phyloP scores from a whole-genome alignment of 306 rosid species.

The Lathyrus oleraceus region DNA sequence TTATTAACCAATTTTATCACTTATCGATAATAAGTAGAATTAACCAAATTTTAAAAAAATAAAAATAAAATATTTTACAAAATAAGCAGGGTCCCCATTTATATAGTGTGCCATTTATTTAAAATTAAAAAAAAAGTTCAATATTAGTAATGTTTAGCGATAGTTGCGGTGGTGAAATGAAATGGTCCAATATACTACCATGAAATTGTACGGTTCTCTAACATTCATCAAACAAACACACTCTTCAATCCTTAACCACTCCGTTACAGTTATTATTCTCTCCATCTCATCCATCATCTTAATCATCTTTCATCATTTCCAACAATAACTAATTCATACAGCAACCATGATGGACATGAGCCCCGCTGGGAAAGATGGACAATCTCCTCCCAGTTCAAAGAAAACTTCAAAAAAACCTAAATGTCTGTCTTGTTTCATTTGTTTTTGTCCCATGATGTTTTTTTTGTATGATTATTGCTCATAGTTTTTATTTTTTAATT shows the following conservation, averaged over 20 bases:
- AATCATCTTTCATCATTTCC: no score
- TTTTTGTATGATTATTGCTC: background rate
- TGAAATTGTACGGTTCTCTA: conserved; percentile 29
- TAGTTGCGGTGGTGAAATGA: conserved; percentile 18
- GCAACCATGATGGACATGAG: conserved; percentile 22
- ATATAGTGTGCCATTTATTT: no score
- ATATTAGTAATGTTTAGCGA: conserved; percentile 20
- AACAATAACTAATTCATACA: background rate
- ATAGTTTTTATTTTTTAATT: background rate
- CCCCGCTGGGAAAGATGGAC: background rate
- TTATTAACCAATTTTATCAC: no score
- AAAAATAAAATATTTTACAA: no score
- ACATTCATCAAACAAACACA: background rate
- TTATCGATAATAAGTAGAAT: no score
- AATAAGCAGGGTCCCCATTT: no score
- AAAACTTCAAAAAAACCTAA: conserved; percentile 37
- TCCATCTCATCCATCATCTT: no score
- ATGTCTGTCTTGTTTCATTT: conserved; percentile 18
- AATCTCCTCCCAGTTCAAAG: conserved; percentile 15
- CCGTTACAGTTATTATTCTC: background rate
- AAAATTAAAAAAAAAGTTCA: no score
- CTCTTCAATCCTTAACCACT: conserved; percentile 30
- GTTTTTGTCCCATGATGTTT: background rate
- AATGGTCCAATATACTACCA: conserved; percentile 24
- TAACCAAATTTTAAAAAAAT: no score